Evolutionary conservation across 371 early-diverging fungal genomes (phyloP).

Genomic region (Mucor lusitanicus): DNA sequence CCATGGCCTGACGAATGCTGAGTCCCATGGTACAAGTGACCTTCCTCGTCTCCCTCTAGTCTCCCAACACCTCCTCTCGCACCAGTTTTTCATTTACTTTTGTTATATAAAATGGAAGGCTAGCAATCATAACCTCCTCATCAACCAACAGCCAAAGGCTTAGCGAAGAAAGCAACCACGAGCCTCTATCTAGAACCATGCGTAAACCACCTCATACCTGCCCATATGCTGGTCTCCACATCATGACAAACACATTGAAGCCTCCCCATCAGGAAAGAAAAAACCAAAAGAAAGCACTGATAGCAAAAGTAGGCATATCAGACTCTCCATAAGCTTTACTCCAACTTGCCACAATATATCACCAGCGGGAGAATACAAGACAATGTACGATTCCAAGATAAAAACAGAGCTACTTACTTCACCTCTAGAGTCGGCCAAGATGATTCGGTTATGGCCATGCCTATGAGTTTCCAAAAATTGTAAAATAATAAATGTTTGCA

Average conservation of each 20-base stretch:
- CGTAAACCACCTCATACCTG: not conserved
- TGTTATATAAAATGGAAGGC: slow-evolving; percentile 19
- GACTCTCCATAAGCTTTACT: not conserved
- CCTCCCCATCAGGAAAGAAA: not conserved
- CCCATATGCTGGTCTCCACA: not conserved
- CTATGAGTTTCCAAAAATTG: slow-evolving; percentile 40
- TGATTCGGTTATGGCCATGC: slow-evolving; percentile 37
- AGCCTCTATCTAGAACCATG: not conserved
- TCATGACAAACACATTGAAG: not conserved
- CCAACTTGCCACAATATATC: not conserved
- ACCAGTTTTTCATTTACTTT: slow-evolving; percentile 24
- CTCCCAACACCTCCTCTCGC: not conserved
- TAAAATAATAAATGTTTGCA: slow-evolving; percentile 28
- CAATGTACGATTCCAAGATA: not conserved
- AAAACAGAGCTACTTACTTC: not conserved
- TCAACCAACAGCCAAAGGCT: slow-evolving; percentile 24
- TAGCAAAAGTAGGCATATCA: slow-evolving; percentile 12
- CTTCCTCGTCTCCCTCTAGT: not conserved
- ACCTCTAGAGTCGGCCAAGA: slow-evolving; percentile 27
- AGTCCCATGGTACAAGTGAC: not conserved
- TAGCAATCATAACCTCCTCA: slow-evolving; percentile 37
- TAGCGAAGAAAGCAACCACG: slow-evolving; percentile 9
- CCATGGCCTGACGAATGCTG: no score
- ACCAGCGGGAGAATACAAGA: not conserved
- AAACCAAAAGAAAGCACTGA: not conserved